Evolutionary conservation across 176 grass and related monocot species (phyloP), one percentile per base, ranked within the genome.

Genomic region (Cenchrus americanus): DNA sequence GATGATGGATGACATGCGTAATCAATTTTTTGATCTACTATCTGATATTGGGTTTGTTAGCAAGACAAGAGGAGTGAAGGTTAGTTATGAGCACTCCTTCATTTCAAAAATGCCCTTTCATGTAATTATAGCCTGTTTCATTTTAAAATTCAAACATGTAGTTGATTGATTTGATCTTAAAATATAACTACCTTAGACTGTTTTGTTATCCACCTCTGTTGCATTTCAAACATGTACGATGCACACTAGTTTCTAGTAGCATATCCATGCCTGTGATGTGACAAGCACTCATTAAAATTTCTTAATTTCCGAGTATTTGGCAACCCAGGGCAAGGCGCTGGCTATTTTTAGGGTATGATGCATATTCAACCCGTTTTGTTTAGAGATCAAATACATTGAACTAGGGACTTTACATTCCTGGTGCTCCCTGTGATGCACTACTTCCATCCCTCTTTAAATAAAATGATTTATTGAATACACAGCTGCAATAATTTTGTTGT

Each of bases 1-100:
- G 82, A 95, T 98, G 96, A 98, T 98, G 90, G 96, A 95, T 2
- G 92, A 93, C 85, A 95, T 95, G 96, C 86, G 89, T 60, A 91
- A 89, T 77, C 96, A 98, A 73, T 98, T 95, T 75, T 69, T 98
- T 87, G 92, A 95, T 93, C 81, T 95, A 75, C 81, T 98, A 82
- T 91, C 91, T 84, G 90, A 90, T 76, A 98, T 98, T 83, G 96
- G 96, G 51, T 98, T 98, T 89, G 90, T 98, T 82, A 91, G 63
- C 89, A 98, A 95, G 80, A 61, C 79, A 78, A 79, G 68, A 89
- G 92, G 91, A 64, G 62, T 89, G 66, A 91, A 95, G 92, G 96
- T 98, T 83, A 50, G 96, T 95, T 83, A 59, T 66, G 7, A 19
- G 34, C 37, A 34, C 40, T 69, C 47, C 46, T 75, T 85, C 54